A percentile compares a stretch with the other conserved stretches of the same genome.
These are phyloP conservation scores for Ascochyta rabiei DNA, from an alignment of 2,329 filamentous ascomycete genomes.

Conservation along the genomic window DNA sequence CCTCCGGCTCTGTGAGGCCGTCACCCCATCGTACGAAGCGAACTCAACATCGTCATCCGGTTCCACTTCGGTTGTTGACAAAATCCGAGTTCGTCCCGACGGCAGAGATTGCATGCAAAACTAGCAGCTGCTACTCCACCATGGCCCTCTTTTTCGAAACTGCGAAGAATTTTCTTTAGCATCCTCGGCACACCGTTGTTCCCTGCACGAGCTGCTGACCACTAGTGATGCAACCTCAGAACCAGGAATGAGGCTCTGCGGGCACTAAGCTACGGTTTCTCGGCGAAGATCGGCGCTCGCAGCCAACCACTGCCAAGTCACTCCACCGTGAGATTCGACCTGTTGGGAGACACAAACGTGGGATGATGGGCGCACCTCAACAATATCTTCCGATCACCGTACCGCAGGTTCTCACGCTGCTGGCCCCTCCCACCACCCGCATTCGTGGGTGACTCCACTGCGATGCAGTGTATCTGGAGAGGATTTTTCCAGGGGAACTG, in stretches of 20 bases:
- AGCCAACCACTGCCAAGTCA: conserved; percentile 14
- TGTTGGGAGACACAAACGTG: conserved; percentile 8
- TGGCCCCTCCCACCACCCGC: conserved; percentile 6
- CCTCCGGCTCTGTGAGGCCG: neutral
- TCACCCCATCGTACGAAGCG: conserved; percentile 11
- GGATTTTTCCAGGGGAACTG: neutral
- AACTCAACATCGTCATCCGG: conserved; percentile 11
- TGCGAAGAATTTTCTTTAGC: conserved; percentile 23
- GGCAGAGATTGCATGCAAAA: conserved; percentile 19
- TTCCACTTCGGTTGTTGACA: conserved; percentile 6
- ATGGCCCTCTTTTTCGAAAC: conserved; percentile 30
- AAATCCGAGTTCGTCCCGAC: conserved; percentile 19
- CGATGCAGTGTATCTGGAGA: conserved; percentile 9
- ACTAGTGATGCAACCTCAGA: conserved; percentile 32
- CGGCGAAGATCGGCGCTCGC: conserved; percentile 32
- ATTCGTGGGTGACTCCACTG: conserved; percentile 16
- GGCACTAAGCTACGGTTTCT: conserved; percentile 14
- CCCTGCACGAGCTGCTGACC: conserved; percentile 21
- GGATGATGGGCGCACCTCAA: conserved; percentile 9
- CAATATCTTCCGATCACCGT: conserved; percentile 6
- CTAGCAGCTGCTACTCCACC: conserved; percentile 20
- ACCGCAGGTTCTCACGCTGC: conserved; percentile 7
- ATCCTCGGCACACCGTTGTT: conserved; percentile 13
- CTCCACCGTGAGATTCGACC: neutral
- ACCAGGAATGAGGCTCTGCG: conserved; percentile 21